phyloP scores from a whole-genome alignment of 495 filamentous ascomycete species.

The Penicillium waksmanii region DNA sequence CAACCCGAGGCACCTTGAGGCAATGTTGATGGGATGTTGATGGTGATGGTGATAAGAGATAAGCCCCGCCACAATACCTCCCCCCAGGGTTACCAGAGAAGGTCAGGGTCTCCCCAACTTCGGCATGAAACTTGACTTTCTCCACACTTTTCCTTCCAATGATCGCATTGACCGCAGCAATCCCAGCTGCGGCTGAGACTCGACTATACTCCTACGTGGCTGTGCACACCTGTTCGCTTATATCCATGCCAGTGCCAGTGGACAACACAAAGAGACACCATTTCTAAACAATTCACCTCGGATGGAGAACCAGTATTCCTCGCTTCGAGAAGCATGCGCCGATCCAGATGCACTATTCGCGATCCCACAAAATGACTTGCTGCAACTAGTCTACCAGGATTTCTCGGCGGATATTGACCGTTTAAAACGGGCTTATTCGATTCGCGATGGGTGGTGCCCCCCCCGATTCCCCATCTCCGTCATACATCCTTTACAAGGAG shows the following conservation, averaged over 20 bases:
- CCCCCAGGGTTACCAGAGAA: no score
- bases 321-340: conserved; percentile 14
- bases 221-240: no score
- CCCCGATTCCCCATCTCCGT: conserved; percentile 11
- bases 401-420: conserved; percentile 23
- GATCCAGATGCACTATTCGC: conserved; percentile 15
- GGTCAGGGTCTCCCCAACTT: no score
- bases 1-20: neutral
- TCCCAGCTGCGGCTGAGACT: no score
- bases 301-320: conserved; percentile 6
- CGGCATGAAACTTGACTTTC: no score
- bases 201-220: no score
- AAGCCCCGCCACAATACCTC: no score
- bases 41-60: neutral
- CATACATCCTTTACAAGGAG: conserved; percentile 20
- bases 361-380: conserved; percentile 6
- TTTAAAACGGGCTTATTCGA: conserved; percentile 23
- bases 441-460: conserved; percentile 16
- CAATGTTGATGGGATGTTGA: neutral
- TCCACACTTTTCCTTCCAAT: no score
- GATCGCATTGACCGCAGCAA: no score
- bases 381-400: conserved; percentile 16
- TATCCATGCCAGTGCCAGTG: no score
- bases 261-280: no score
- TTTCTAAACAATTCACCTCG: neutral